Evolutionary conservation across 495 filamentous ascomycete genomes (phyloP).

Genomic region (Penicillium longicatenatum): DNA sequence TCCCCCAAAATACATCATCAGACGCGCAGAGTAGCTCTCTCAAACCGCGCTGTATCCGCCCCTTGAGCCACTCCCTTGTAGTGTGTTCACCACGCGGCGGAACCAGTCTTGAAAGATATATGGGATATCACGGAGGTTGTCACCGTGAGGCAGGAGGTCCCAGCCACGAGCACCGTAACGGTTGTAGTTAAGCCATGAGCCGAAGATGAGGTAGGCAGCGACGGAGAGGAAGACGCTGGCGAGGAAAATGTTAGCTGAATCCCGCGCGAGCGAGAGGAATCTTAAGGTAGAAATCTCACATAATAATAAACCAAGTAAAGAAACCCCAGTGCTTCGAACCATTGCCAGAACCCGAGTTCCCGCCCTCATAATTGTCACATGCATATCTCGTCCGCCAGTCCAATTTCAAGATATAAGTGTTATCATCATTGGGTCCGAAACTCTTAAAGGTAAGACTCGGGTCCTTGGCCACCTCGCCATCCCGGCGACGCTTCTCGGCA

Average conservation of each 20-base stretch:
- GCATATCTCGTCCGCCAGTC: constrained; percentile 86
- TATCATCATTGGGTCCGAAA: constrained; percentile 58
- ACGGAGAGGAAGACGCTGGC: constrained; percentile 74
- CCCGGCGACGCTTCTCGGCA: constrained; percentile 28
- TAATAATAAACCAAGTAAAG: constrained; percentile 95
- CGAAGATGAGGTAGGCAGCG: constrained; percentile 94
- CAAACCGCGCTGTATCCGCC: constrained; percentile 95
- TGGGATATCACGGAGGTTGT: constrained; percentile 88
- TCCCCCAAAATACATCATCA: constrained; percentile 8
- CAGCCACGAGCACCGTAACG: constrained; percentile 92
- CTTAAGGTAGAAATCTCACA: constrained; percentile 61
- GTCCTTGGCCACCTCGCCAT: constrained; percentile 33
- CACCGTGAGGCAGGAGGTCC: constrained; percentile 92
- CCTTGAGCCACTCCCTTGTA: constrained; percentile 77
- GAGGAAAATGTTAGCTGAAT: background rate
- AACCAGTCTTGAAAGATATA: constrained; percentile 91
- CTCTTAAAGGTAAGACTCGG: constrained; percentile 71
- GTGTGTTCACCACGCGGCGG: constrained; percentile 72
- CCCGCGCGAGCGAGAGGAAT: background rate
- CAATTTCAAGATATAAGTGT: constrained; percentile 61
- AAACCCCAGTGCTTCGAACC: constrained; percentile 73
- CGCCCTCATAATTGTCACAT: constrained; percentile 61
- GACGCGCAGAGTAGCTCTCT: background rate
- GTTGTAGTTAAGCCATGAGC: constrained; percentile 98
- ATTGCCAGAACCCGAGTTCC: constrained; percentile 36